Conservation (phyloP, 2,329 filamentous ascomycete species). For the Cadophora gregata region DNA sequence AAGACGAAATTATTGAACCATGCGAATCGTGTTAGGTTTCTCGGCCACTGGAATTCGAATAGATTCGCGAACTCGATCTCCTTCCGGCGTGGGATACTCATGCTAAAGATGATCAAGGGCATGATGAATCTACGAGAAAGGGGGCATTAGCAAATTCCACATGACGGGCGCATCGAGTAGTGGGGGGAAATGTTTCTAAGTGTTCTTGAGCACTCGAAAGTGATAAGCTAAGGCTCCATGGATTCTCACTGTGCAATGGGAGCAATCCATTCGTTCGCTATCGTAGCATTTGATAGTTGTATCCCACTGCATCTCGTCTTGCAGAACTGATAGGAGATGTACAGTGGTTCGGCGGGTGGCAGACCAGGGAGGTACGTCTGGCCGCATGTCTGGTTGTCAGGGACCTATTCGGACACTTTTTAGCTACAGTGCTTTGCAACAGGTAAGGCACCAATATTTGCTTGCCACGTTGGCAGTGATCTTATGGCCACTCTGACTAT, state of each 20-base stretch:
- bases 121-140: constrained; percentile 43
- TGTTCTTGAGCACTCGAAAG: background rate
- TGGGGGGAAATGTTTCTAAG: background rate
- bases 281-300: constrained; percentile 40
- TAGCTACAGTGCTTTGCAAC: background rate
- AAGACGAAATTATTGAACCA: constrained; percentile 20
- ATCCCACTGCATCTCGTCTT: constrained; percentile 42
- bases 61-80: constrained; percentile 43
- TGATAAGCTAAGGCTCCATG: too few relatives aligned
- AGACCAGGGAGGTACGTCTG: constrained; percentile 14
- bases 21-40: constrained; percentile 8
- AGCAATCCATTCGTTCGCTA: constrained; percentile 45
- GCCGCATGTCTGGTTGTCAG: constrained; percentile 24
- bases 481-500: too few relatives aligned
- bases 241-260: constrained; percentile 40
- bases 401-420: background rate
- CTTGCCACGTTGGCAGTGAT: too few relatives aligned
- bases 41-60: constrained; percentile 39
- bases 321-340: constrained; percentile 42
- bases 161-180: background rate
- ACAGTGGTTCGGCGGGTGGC: constrained; percentile 18
- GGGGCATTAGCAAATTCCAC: background rate
- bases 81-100: constrained; percentile 45
- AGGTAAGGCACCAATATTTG: background rate
- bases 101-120: constrained; percentile 46